These are phyloP conservation scores for Trebouxia sp. DNA, from an alignment of 139 green algal species.

Conservation along the genomic window DNA sequence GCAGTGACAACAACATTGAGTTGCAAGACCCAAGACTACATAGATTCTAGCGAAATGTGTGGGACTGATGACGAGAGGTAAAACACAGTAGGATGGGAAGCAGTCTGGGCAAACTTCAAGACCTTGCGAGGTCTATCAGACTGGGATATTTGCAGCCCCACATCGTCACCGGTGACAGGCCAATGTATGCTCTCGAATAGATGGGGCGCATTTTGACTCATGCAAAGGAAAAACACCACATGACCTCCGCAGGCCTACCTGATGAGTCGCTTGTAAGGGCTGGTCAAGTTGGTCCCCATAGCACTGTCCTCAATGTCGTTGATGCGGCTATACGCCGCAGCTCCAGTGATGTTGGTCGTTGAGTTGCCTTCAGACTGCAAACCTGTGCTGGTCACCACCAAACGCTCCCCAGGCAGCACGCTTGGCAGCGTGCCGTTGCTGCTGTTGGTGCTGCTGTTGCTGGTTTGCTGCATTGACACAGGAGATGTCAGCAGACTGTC, in stretches of 20 bases:
- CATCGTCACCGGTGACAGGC: too few relatives aligned
- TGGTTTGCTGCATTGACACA: background rate
- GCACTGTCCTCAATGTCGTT: background rate
- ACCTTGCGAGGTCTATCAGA: too few relatives aligned
- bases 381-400: slow-evolving; percentile 33
- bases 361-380: background rate
- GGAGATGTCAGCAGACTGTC: background rate
- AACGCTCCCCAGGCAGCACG: background rate
- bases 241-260: too few relatives aligned
- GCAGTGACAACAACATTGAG: background rate
- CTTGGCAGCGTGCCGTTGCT: slow-evolving; percentile 18
- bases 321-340: background rate
- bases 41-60: too few relatives aligned
- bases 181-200: too few relatives aligned
- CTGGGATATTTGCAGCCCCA: too few relatives aligned
- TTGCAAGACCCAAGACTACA: too few relatives aligned
- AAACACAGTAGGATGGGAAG: too few relatives aligned
- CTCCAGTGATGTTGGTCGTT: background rate
- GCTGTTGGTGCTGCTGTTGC: background rate
- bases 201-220: too few relatives aligned
- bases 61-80: too few relatives aligned
- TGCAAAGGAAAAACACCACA: too few relatives aligned
- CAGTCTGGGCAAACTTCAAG: too few relatives aligned
- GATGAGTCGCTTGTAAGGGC: slow-evolving; percentile 4
- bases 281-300: background rate